These are phyloP conservation scores for barrel medic (Medicago truncatula) DNA, from an alignment of 306 rosid genomes.

Conservation along the genomic window MtrunA17r5.0-ANR NC_053044.1:52444501-52445000, in stretches of 20 bases:
- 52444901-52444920: neutral
- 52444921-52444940: neutral
- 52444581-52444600: neutral
- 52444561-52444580: conserved; percentile 71
- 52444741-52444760: too few relatives aligned
- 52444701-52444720: neutral
- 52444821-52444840: too few relatives aligned
- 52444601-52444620: neutral
- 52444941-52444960: neutral
- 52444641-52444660: neutral
- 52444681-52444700: neutral
- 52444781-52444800: too few relatives aligned
- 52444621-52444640: neutral
- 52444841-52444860: too few relatives aligned
- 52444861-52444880: too few relatives aligned
- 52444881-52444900: neutral
- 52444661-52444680: neutral
- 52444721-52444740: too few relatives aligned
- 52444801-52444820: too few relatives aligned
- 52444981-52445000: neutral
- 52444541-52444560: conserved; percentile 88
- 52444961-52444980: neutral
- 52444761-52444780: too few relatives aligned
- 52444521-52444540: conserved; percentile 93
- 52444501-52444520: conserved; percentile 99